Evolutionary conservation across 768 basidiomycete genomes (phyloP), one percentile per base, ranked within the genome.

Genomic region (Coprinellus aureogranulatus): DNA sequence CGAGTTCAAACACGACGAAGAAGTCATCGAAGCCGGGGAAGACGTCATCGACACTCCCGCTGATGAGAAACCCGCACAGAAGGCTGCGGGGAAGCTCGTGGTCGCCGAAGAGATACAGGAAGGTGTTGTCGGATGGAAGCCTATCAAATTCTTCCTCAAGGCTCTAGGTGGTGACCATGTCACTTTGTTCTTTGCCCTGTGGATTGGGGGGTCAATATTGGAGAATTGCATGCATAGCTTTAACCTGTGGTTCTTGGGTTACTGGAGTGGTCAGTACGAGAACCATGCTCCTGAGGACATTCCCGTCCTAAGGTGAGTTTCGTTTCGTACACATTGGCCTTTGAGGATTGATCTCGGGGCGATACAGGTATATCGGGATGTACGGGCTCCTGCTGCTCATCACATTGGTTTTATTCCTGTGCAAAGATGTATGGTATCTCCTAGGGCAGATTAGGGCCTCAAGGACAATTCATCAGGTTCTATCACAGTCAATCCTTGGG

Each of bases 91-190:
- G 2, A 85, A 86, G 64, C 72, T 87, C 20, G 77, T 86, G 48
- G 69, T 83, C 3, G 78, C 77, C 0, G 86, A 88, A 63, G 86
- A 88, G 63, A 72, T 86, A 39, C 77, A 74, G 12, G 73, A 77
- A 51, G 86, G 86, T 0, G 80, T 80, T 59, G 77, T 87, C 28
- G 77, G 80, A 40, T 82, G 81, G 77, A 56, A 69, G 28, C 72
- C 81, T 23, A 62, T 78, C 70, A 70, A 68, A 41, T 61, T 77
- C 5, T 76, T 73, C 58, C 63, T 77, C 49, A 40, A 41, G 10
- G 68, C 68, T 14, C 67, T 77, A 40, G 70, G 73, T 23, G 75
- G 74, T n/a, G 57, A 62, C n/a, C 65, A 72, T 45, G 63, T 68
- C 14, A 22, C 67, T 11, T 20, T 70, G 1, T 77, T 76, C 61